Evolutionary conservation across 441 rosid genomes (phyloP).

Genomic region (Adansonia grandidieri): DNA sequence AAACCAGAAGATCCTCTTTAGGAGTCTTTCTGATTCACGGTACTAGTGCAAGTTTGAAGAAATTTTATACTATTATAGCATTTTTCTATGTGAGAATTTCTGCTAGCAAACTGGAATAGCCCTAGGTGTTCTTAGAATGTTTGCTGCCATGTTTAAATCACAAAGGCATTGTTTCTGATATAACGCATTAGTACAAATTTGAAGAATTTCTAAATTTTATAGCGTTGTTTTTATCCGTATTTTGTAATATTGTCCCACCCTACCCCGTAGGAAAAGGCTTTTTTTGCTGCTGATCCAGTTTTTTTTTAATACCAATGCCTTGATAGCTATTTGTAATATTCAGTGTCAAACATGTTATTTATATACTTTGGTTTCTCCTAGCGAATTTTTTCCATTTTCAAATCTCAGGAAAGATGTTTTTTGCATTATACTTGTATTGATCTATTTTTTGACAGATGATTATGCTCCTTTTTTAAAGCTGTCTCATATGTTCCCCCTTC

Average conservation of each 20-base stretch:
- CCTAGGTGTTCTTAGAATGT: conserved; percentile 1
- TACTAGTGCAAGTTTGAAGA: conserved; percentile 3
- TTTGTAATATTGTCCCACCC: not conserved
- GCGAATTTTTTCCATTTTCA: not conserved
- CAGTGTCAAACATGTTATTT: conserved; percentile 1
- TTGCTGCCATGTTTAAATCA: not conserved
- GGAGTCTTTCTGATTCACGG: conserved; percentile 8
- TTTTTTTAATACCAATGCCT: not conserved
- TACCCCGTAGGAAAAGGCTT: not conserved
- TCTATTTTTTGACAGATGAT: not conserved
- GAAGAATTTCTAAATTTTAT: conserved; percentile 9
- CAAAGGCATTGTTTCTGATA: not conserved
- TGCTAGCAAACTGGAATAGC: not conserved
- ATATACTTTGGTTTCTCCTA: conserved; percentile 15
- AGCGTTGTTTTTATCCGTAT: not conserved
- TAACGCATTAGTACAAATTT: not conserved
- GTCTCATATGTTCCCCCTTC: conserved; percentile 26
- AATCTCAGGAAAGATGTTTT: conserved; percentile 3
- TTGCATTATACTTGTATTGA: not conserved
- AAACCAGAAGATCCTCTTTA: not conserved
- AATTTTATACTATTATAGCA: not conserved
- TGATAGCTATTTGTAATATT: conserved; percentile 2
- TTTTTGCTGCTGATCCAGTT: not conserved
- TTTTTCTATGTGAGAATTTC: not conserved
- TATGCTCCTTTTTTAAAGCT: not conserved